Evolutionary conservation across 352 stramenopile genomes (phyloP), one percentile per base, ranked within the genome.

Genomic region (Phytopythium montanum): DNA sequence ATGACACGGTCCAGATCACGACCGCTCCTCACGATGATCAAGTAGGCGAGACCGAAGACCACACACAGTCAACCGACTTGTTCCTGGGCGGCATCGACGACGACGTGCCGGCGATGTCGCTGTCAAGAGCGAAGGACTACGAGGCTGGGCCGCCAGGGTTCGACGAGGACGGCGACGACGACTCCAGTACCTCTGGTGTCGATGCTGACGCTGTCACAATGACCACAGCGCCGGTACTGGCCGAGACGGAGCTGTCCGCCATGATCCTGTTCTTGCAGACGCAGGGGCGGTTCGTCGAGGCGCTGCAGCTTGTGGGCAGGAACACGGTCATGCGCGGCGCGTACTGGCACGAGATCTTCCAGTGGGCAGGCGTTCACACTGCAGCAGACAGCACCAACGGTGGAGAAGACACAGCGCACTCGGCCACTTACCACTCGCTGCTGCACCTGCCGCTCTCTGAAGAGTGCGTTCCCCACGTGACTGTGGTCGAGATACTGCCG

Each of bases 281-380:
- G 0, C 72, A 67, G 25, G 85, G 81, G 0, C 75, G 85, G 0
- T 88, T 90, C 19, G 77, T 90, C 2, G 85, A 94, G 59, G 85
- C 85, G 28, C 67, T 94, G 0, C 85, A 94, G 57, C 64, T 94
- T 25, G 80, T 94, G 61, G 68, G 73, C 26, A 75, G 74, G 44
- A 73, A 91, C 41, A 76, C 85, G 5, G 56, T 59, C 2, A 59
- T 78, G 1, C 78, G 85, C 12, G 36, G 60, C 0, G 66, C 61
- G 39, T 94, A 92, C 54, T 94, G 85, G 85, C 72, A 69, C 3
- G 59, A 77, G 28, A 79, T 90, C 48, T 94, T 94, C 50, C 54
- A 45, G 0, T 94, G 81, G 80, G 84, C 82, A 3, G 53, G 90
- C 5, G 66, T 65, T 19, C 65, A 55, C 9, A 41, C 41, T 18